A percentile compares a stretch with the other conserved stretches of the same genome.
Evolutionary conservation across 2,329 filamentous ascomycete species (phyloP).

Genomic region (Ilyonectria mors-panacis): DNA sequence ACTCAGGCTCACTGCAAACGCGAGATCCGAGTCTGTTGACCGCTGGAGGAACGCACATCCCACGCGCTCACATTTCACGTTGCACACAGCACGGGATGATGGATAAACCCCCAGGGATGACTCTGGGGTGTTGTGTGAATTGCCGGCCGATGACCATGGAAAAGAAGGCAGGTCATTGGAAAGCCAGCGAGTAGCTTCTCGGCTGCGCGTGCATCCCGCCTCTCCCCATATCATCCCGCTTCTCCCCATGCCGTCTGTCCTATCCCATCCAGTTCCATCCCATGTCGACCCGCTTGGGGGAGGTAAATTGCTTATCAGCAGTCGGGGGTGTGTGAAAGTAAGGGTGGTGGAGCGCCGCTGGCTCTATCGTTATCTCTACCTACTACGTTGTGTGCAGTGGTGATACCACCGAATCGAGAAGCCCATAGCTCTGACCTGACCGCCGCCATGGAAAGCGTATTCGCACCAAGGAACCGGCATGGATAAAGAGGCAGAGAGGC

Average conservation of each 20-base stretch:
- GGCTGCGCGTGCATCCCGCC: conserved; percentile 14
- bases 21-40: conserved; percentile 3
- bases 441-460: conserved; percentile 12
- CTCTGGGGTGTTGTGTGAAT: conserved; percentile 3
- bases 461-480: conserved; percentile 1
- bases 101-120: conserved; percentile 9
- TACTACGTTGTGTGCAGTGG: background rate
- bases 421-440: conserved; percentile 16
- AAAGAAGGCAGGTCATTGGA: conserved; percentile 20
- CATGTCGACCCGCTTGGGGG: conserved; percentile 18
- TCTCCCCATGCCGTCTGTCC: conserved; percentile 3
- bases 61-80: conserved; percentile 15
- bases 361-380: conserved; percentile 30
- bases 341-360: conserved; percentile 18
- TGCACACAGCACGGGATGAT: conserved; percentile 19
- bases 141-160: conserved; percentile 15
- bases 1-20: conserved; percentile 5
- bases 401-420: conserved; percentile 23
- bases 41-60: conserved; percentile 22
- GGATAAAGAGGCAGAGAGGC: conserved; percentile 2
- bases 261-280: conserved; percentile 1
- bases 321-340: conserved; percentile 18
- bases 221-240: conserved; percentile 16
- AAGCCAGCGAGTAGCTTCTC: conserved; percentile 4
- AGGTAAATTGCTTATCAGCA: conserved; percentile 30